Evolutionary conservation across 108 stramenopile genomes (phyloP).

Genomic region (Parietichytrium sp.): DNA sequence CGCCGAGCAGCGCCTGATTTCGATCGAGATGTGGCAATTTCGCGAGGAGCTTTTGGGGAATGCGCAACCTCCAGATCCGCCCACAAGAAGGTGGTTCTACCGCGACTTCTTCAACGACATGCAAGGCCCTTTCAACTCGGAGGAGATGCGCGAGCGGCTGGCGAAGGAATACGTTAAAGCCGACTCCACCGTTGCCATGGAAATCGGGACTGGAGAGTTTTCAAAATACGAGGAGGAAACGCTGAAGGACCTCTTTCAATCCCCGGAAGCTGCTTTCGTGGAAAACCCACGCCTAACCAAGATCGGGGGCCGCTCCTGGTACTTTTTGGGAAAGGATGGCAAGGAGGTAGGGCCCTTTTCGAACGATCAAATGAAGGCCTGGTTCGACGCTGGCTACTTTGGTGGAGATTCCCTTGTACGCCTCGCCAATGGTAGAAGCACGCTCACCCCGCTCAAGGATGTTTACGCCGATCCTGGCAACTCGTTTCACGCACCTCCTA

Average conservation of each 20-base stretch:
- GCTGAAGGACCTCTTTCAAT: background rate
- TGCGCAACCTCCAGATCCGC: background rate
- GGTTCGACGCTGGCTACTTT: conserved; percentile 5
- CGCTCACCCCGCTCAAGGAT: conserved; percentile 17
- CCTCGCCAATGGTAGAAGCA: conserved; percentile 24
- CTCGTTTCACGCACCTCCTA: background rate
- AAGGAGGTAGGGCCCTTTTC: conserved; percentile 18
- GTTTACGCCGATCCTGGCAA: conserved; percentile 26
- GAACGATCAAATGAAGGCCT: background rate
- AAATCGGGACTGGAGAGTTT: background rate
- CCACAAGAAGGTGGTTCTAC: conserved; percentile 4
- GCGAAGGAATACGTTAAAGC: background rate
- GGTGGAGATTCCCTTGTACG: conserved; percentile 20
- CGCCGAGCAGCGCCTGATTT: conserved; percentile 25
- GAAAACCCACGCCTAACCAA: background rate
- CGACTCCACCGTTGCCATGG: conserved; percentile 23
- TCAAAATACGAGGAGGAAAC: background rate
- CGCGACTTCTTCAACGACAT: background rate
- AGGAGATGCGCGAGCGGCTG: conserved; percentile 7
- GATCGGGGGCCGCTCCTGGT: background rate
- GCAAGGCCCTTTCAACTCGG: conserved; percentile 12
- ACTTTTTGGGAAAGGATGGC: background rate
- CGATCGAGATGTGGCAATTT: conserved; percentile 6
- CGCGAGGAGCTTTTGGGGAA: conserved; percentile 25
- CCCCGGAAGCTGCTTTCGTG: conserved; percentile 25